Conservation (phyloP, 257 asterid species). For the Coffea eugenioides region DNA sequence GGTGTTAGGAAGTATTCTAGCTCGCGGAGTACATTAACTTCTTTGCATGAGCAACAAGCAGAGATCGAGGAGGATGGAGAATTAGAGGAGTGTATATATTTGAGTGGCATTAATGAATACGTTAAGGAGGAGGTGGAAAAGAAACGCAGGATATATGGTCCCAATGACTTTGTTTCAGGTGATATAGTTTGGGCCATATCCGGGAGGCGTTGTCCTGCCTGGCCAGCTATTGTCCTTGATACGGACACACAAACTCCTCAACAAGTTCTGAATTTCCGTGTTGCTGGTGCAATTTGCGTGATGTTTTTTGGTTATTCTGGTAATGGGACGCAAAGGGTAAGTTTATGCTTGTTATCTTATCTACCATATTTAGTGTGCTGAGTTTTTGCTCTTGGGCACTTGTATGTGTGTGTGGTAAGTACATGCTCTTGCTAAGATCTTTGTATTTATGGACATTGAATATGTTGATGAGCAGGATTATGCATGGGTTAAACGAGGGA, state of each 20-base stretch:
- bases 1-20: slow-evolving; percentile 38
- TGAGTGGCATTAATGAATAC: slow-evolving; percentile 44
- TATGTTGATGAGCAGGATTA: slow-evolving; percentile 71
- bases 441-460: slow-evolving; percentile 27
- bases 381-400: not conserved
- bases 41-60: slow-evolving; percentile 37
- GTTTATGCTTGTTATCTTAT: slow-evolving; percentile 5
- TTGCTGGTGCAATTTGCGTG: slow-evolving; percentile 70
- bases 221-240: slow-evolving; percentile 97
- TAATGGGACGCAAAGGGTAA: slow-evolving; percentile 96
- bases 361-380: not conserved
- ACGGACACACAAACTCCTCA: slow-evolving; percentile 77
- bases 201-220: slow-evolving; percentile 76
- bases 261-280: slow-evolving; percentile 67
- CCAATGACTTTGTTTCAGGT: slow-evolving; percentile 58
- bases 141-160: slow-evolving; percentile 30
- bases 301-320: slow-evolving; percentile 99
- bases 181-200: slow-evolving; percentile 95
- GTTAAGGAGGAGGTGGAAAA: slow-evolving; percentile 25
- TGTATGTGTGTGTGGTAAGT: not conserved
- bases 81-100: slow-evolving; percentile 46
- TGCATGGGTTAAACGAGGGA: slow-evolving; percentile 86
- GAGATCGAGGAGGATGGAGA: slow-evolving; percentile 46
- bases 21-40: slow-evolving; percentile 41
- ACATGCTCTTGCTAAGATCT: not conserved